Base-by-base conservation (phyloP, 1,284 basidiomycete species). In the Inonotus hispidus region DNA sequence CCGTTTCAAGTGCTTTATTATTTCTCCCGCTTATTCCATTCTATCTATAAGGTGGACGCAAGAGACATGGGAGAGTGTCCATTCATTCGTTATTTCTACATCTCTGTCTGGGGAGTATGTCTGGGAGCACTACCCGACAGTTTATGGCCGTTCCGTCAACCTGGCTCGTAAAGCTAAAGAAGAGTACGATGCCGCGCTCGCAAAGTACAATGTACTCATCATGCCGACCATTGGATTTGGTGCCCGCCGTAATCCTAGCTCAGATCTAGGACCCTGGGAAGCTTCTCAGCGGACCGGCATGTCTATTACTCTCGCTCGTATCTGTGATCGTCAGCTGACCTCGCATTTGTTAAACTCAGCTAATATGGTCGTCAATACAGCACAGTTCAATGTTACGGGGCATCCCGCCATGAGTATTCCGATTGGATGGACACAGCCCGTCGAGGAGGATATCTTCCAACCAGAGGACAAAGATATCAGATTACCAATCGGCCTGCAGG, bases 211-310 rank as follows among this genome's bases (percentile, higher is more conserved):
- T 62, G 70, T 80, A 4, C 67, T 82, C 7, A 66, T 79, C 46
- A 78, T 77, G 70, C 80, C 80, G 6, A 81, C 79, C 1, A 69
- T 73, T 8, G 72, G 73, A 61, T 72, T 55, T 25, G 53, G 53
- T 11, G 37, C 53, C 7, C 37, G 53, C 13, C 37, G 53, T 39
- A 29, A 55, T 23, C 53, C 53, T 1, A 55, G 25, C 2, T 14
- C 41, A 8, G 13, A 27, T 14, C 11, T 25, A 11, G 53, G 37
- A 3, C 53, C 53, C 16, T 55, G 37, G 35, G 38, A 43, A 3
- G 35, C 37, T 55, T 32, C 53, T 27, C 19, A 41, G 19, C 53
- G 37, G 27, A 55, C 53, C 19, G 53, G 53, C 41, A 25, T 7
- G 41, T 41, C 11, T 41, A 13, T 13, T 55, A 14, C 19, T 55